A percentile compares a stretch with the other conserved stretches of the same genome.
Conservation (phyloP, 305 asterid genomes). For the Withania somnifera region DNA sequence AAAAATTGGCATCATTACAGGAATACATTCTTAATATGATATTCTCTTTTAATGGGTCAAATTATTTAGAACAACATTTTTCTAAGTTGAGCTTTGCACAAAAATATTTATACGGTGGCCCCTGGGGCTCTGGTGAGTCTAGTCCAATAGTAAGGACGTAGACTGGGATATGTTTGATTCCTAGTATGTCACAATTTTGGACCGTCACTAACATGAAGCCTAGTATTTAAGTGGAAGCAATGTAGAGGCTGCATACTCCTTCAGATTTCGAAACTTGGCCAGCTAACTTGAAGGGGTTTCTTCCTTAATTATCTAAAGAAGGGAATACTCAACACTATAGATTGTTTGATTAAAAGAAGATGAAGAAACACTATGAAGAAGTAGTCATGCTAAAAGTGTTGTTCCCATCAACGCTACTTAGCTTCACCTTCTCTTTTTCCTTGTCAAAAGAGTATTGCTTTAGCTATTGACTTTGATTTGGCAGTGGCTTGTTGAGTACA, state of each 20-base stretch:
- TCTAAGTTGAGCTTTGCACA: neutral
- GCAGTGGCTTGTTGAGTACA: slow-evolving; percentile 98
- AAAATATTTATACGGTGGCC: neutral
- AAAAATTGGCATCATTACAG: neutral
- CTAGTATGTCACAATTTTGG: neutral
- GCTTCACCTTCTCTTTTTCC: neutral
- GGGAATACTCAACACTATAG: neutral
- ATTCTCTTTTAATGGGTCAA: neutral
- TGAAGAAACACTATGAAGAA: neutral
- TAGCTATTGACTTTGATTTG: slow-evolving; percentile 6
- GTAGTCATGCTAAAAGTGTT: neutral
- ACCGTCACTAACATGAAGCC: neutral
- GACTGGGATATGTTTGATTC: neutral
- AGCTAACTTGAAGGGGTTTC: neutral
- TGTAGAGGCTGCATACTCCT: neutral
- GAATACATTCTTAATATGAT: neutral
- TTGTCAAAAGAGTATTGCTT: neutral
- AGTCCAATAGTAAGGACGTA: neutral
- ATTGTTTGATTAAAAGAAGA: neutral
- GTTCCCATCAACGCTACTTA: neutral
- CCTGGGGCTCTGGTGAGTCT: neutral
- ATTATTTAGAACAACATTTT: neutral
- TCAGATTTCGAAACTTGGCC: neutral
- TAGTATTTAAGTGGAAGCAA: neutral
- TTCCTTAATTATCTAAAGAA: neutral